phyloP scores from a whole-genome alignment of 805 yeast genomes.

The Pichia scutulata region DNA sequence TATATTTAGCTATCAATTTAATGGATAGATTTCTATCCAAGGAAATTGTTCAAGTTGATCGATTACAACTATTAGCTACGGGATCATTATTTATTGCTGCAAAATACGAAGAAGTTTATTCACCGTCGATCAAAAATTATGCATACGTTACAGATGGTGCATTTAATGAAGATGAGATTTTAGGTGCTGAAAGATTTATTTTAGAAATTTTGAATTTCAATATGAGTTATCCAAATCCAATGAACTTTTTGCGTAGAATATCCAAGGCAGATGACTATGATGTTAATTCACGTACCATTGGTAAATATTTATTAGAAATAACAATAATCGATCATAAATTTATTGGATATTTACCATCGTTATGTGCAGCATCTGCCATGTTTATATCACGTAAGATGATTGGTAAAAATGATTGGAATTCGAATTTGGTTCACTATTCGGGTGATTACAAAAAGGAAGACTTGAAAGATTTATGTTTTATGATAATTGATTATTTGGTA shows the following conservation, averaged over 20 bases:
- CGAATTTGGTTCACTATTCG: slow-evolving; percentile 80
- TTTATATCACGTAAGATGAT: slow-evolving; percentile 68
- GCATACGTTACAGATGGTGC: slow-evolving; percentile 86
- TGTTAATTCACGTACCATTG: slow-evolving; percentile 73
- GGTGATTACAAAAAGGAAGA: slow-evolving; percentile 80
- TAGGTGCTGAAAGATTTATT: slow-evolving; percentile 75
- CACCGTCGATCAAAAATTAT: slow-evolving; percentile 79
- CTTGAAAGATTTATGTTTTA: slow-evolving; percentile 61
- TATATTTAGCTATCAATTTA: slow-evolving; percentile 72
- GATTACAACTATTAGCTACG: slow-evolving; percentile 78
- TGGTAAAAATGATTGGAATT: slow-evolving; percentile 67
- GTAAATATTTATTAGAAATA: slow-evolving; percentile 76
- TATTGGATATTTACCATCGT: slow-evolving; percentile 65
- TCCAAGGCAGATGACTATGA: slow-evolving; percentile 90
- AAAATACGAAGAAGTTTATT: slow-evolving; percentile 84
- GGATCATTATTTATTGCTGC: slow-evolving; percentile 86
- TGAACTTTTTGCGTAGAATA: slow-evolving; percentile 81
- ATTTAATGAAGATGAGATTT: slow-evolving; percentile 69
- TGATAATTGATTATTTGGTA: slow-evolving; percentile 68
- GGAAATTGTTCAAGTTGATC: slow-evolving; percentile 67
- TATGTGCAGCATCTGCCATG: slow-evolving; percentile 85
- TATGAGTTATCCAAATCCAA: slow-evolving; percentile 79
- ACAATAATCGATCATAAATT: slow-evolving; percentile 69
- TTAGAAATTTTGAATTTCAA: slow-evolving; percentile 65
- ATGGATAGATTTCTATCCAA: slow-evolving; percentile 82